These are phyloP conservation scores for Solanum sejunctum DNA, from an alignment of 257 asterid genomes.

Conservation along the genomic window DNA sequence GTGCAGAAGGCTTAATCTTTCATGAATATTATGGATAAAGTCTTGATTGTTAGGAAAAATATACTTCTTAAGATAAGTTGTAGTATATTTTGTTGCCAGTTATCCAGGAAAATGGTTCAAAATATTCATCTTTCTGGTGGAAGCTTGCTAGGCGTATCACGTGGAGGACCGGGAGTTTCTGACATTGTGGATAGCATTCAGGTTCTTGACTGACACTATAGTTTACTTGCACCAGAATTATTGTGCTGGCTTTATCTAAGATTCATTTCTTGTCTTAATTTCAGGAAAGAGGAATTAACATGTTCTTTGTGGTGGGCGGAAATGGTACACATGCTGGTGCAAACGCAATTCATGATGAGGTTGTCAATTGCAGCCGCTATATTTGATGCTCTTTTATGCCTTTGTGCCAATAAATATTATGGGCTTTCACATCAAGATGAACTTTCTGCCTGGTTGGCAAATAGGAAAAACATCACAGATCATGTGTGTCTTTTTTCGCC, in stretches of 20 bases:
- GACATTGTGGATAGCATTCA: slow-evolving; percentile 80
- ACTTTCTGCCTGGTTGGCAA: neutral
- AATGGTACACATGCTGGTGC: slow-evolving; percentile 99
- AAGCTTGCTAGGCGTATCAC: slow-evolving; percentile 94
- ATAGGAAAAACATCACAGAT: neutral
- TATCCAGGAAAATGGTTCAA: slow-evolving; percentile 83
- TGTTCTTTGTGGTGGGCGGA: slow-evolving; percentile 96
- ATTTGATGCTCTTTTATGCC: neutral
- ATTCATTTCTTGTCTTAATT: slow-evolving; percentile 8
- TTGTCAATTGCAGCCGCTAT: slow-evolving; percentile 9
- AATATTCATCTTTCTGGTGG: slow-evolving; percentile 96
- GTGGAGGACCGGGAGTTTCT: slow-evolving; percentile 77
- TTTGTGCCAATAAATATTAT: neutral
- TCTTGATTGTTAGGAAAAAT: neutral
- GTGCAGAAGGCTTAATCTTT: neutral
- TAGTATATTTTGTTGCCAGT: slow-evolving; percentile 19
- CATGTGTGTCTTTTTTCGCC: neutral
- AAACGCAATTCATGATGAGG: slow-evolving; percentile 92
- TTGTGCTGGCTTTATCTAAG: neutral
- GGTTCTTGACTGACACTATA: slow-evolving; percentile 26
- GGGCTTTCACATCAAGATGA: neutral
- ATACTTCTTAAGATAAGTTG: neutral
- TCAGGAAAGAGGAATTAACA: slow-evolving; percentile 87
- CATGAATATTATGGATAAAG: neutral
- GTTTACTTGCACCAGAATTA: neutral